phyloP scores from a whole-genome alignment of 192 early-diverging fungal species.

The Oehlia diaphana region DNA sequence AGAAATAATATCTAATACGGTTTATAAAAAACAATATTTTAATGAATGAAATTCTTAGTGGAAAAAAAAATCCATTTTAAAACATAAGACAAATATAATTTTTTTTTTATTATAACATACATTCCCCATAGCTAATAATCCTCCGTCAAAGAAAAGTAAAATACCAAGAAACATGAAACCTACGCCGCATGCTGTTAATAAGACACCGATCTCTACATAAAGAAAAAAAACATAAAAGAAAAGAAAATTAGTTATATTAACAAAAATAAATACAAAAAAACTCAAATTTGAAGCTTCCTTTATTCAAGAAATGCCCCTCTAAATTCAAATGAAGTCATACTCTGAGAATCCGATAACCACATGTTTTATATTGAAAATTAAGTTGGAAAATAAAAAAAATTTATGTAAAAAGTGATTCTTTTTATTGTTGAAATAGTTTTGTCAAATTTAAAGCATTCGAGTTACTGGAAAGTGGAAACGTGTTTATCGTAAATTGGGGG shows the following conservation, averaged over 20 bases:
- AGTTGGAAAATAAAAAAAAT: no score
- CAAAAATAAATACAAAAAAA: neutral
- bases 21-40: neutral
- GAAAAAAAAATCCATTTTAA: neutral
- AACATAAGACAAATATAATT: neutral
- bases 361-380: neutral
- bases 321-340: neutral
- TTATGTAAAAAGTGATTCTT: no score
- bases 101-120: conserved; percentile 48
- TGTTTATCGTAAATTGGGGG: no score
- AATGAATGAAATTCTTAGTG: neutral
- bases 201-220: conserved; percentile 82
- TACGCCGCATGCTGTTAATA: conserved; percentile 88
- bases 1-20: conserved; percentile 79
- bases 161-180: conserved; percentile 93
- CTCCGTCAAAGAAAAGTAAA: conserved; percentile 93
- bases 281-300: neutral
- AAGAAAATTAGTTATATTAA: neutral
- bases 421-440: no score
- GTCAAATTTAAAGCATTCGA: no score
- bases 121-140: conserved; percentile 95
- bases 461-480: no score
- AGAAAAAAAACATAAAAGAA: no score
- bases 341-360: neutral
- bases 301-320: no score